Evolutionary conservation across 441 rosid genomes (phyloP).

Genomic region (Croton laevigatus): DNA sequence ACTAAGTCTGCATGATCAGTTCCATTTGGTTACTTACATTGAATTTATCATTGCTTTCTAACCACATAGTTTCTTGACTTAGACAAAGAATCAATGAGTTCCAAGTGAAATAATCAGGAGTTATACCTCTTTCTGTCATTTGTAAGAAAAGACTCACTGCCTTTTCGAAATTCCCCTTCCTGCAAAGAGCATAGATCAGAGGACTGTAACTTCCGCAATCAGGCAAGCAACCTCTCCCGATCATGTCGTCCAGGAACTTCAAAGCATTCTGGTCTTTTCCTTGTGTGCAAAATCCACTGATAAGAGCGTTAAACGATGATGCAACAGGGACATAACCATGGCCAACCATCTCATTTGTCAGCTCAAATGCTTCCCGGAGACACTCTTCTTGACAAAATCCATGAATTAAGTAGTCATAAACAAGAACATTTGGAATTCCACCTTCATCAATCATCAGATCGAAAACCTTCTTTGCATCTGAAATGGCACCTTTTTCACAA

Average conservation of each 20-base stretch:
- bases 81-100: slow-evolving; percentile 45
- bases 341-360: slow-evolving; percentile 56
- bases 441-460: slow-evolving; percentile 55
- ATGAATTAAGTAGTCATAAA: slow-evolving; percentile 56
- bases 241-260: slow-evolving; percentile 64
- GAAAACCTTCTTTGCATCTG: slow-evolving; percentile 47
- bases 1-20: slow-evolving; percentile 23
- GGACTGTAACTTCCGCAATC: slow-evolving; percentile 46
- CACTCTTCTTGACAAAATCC: slow-evolving; percentile 47
- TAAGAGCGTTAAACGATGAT: slow-evolving; percentile 53
- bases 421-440: slow-evolving; percentile 43
- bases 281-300: slow-evolving; percentile 52
- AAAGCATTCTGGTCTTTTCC: slow-evolving; percentile 51
- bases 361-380: slow-evolving; percentile 47
- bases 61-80: slow-evolving; percentile 36
- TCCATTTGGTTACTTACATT: slow-evolving; percentile 24
- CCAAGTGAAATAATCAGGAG: slow-evolving; percentile 59
- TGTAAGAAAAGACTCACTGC: slow-evolving; percentile 40
- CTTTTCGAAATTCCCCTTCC: slow-evolving; percentile 42
- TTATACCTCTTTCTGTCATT: slow-evolving; percentile 58
- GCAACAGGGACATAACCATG: slow-evolving; percentile 48
- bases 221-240: slow-evolving; percentile 49
- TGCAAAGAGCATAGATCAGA: slow-evolving; percentile 42
- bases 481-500: slow-evolving; percentile 49
- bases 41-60: slow-evolving; percentile 17